phyloP scores from a whole-genome alignment of 2,329 filamentous ascomycete species.

The Alternaria brassicae region DNA sequence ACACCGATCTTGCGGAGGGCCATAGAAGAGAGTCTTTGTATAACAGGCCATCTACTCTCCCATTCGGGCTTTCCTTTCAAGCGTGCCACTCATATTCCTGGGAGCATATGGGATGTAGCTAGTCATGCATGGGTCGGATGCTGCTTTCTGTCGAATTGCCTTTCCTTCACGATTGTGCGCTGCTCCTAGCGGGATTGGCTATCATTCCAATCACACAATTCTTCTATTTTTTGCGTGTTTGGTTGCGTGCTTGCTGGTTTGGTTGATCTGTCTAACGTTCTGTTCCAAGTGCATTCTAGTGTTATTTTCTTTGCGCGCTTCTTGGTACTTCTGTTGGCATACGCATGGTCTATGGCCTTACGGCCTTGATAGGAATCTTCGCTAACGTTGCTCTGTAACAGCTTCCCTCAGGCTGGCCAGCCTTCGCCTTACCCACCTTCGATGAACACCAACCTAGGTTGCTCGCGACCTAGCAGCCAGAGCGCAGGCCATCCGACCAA shows the following conservation, averaged over 20 bases:
- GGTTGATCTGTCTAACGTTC: constrained; percentile 29
- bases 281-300: constrained; percentile 17
- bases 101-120: constrained; percentile 46
- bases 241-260: constrained; percentile 31
- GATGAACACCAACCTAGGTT: constrained; percentile 4
- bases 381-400: constrained; percentile 7
- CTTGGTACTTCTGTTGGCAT: constrained; percentile 1
- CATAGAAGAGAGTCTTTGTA: constrained; percentile 48
- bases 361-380: neutral
- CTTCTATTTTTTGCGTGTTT: constrained; percentile 40
- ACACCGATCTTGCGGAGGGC: constrained; percentile 45
- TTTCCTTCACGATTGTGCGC: constrained; percentile 35
- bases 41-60: constrained; percentile 47
- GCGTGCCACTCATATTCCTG: constrained; percentile 35
- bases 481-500: neutral
- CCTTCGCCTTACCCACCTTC: constrained; percentile 11
- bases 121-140: constrained; percentile 44
- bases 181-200: constrained; percentile 45
- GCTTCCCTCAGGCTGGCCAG: constrained; percentile 5
- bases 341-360: constrained; percentile 4
- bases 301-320: constrained; percentile 6
- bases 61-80: constrained; percentile 42
- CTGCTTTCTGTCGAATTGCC: constrained; percentile 43
- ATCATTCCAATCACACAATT: constrained; percentile 47
- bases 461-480: constrained; percentile 4